Evolutionary conservation across 164 flowering plant species (phyloP).

Genomic region (Sextonia rubra): DNA sequence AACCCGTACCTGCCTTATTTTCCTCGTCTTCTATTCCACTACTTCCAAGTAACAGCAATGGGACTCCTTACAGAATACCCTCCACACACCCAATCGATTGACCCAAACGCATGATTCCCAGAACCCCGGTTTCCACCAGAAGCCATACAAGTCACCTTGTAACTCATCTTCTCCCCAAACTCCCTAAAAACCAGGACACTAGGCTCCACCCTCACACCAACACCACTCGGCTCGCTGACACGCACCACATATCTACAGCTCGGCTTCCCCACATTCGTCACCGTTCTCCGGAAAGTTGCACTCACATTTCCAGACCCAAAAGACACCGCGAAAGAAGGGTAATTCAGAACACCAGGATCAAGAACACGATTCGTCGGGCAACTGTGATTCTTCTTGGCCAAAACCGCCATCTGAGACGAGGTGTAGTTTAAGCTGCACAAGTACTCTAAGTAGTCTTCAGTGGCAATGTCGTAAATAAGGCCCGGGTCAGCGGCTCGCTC

Average conservation of each 20-base stretch:
- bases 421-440: conserved; percentile 56
- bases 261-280: conserved; percentile 55
- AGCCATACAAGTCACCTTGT: conserved; percentile 42
- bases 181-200: conserved; percentile 25
- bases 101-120: conserved; percentile 37
- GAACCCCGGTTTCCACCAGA: conserved; percentile 2
- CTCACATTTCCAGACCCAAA: conserved; percentile 22
- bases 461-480: conserved; percentile 46
- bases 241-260: conserved; percentile 27
- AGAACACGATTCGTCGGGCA: conserved; percentile 26
- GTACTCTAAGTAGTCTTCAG: conserved; percentile 46
- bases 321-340: conserved; percentile 64
- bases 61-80: conserved; percentile 55
- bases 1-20: neutral
- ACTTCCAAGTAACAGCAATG: conserved; percentile 50
- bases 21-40: conserved; percentile 1
- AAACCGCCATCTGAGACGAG: conserved; percentile 31
- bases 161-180: conserved; percentile 39
- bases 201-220: conserved; percentile 40
- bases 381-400: conserved; percentile 27
- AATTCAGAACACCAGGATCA: conserved; percentile 51
- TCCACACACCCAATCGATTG: conserved; percentile 38
- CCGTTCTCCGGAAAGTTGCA: conserved; percentile 37
- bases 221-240: conserved; percentile 36
- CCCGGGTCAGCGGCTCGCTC: conserved; percentile 63